These are phyloP conservation scores for Lactarius deliciosus DNA, from an alignment of 768 basidiomycete species.

Conservation along the genomic window DNA sequence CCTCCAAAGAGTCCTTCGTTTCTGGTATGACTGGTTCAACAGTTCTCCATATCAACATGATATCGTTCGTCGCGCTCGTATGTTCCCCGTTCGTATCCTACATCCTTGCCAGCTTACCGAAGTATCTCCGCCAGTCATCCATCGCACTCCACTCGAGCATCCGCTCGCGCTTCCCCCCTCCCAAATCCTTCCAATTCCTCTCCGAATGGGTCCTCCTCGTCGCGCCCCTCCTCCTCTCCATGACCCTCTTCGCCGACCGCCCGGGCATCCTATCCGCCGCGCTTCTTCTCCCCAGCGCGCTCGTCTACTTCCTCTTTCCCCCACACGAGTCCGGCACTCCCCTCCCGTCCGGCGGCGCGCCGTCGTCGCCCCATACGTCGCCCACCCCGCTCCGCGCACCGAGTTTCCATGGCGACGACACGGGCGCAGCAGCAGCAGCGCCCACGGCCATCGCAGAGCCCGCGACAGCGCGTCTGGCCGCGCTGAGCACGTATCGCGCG, in stretches of 20 bases:
- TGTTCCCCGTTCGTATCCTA: constrained; percentile 33
- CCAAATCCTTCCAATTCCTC: constrained; percentile 49
- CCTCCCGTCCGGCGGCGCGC: constrained; percentile 47
- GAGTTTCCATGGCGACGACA: constrained; percentile 18
- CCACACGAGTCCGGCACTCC: constrained; percentile 47
- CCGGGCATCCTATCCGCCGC: constrained; percentile 53
- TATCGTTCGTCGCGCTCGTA: constrained; percentile 66
- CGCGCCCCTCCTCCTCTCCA: constrained; percentile 74
- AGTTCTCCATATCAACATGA: constrained; percentile 62
- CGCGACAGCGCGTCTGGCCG: constrained; percentile 52
- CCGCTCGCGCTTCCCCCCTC: constrained; percentile 46
- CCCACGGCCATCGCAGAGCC: background rate
- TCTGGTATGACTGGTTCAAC: constrained; percentile 71
- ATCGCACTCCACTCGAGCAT: constrained; percentile 67
- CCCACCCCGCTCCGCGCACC: constrained; percentile 18
- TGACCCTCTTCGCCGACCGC: constrained; percentile 69
- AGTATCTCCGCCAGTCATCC: constrained; percentile 50
- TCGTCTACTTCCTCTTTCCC: constrained; percentile 45
- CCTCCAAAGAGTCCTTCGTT: constrained; percentile 80
- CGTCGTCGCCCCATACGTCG: constrained; percentile 30
- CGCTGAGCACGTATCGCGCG: constrained; percentile 83
- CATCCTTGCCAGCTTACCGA: background rate
- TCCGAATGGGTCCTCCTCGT: constrained; percentile 64
- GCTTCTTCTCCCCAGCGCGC: constrained; percentile 47
- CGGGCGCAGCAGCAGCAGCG: background rate